These are phyloP conservation scores for Hypericum androsaemum DNA, from an alignment of 345 rosid species.

Conservation along the genomic window DNA sequence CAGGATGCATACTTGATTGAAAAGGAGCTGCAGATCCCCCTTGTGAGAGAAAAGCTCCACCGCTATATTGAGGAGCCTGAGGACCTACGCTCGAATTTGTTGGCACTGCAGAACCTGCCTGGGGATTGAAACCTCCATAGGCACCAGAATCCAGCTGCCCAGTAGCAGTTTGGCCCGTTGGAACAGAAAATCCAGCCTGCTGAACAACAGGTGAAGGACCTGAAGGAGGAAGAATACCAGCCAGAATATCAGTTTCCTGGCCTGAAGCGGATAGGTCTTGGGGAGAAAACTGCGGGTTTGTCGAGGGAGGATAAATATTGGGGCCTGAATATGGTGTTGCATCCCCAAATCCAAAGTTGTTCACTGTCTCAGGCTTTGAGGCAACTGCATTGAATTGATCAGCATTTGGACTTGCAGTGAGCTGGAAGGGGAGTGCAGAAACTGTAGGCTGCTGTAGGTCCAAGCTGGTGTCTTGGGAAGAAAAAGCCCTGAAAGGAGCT, in stretches of 20 bases:
- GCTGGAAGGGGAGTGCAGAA: conserved; percentile 32
- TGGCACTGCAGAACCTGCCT: conserved; percentile 17
- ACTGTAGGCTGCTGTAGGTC: conserved; percentile 29
- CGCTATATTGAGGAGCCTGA: conserved; percentile 23
- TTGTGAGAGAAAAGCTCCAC: conserved; percentile 26
- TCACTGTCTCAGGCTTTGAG: conserved; percentile 18
- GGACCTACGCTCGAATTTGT: conserved; percentile 23
- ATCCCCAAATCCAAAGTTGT: conserved; percentile 39
- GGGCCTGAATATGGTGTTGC: conserved; percentile 33
- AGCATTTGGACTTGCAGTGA: conserved; percentile 30
- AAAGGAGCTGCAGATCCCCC: conserved; percentile 11
- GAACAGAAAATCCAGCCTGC: conserved; percentile 33
- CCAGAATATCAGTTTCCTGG: conserved; percentile 69
- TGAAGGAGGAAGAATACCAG: conserved; percentile 81
- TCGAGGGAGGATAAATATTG: conserved; percentile 26
- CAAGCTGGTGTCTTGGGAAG: conserved; percentile 31
- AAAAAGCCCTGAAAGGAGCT: conserved; percentile 75
- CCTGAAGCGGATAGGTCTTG: conserved; percentile 48
- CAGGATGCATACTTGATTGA: conserved; percentile 15
- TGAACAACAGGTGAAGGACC: conserved; percentile 36
- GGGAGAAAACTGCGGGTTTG: conserved; percentile 39
- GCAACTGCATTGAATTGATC: conserved; percentile 32
- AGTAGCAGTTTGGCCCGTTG: conserved; percentile 30
- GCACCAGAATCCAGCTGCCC: conserved; percentile 13
- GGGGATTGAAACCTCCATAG: conserved; percentile 28